Base-by-base conservation (phyloP, 2,329 filamentous ascomycete species). In the Fusarium hainanense region DNA sequence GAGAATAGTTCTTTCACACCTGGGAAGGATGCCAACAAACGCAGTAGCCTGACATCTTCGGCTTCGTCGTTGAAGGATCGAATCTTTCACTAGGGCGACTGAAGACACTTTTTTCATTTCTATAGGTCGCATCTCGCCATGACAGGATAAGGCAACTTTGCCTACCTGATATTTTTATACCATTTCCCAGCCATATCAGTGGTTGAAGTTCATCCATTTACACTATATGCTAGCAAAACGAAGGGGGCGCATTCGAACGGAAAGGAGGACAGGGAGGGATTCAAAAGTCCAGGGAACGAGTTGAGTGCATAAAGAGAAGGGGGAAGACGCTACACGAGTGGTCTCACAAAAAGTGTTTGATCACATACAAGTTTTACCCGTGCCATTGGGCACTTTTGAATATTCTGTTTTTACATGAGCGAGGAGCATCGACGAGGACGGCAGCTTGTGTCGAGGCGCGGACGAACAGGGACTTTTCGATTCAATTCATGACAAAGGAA, bases 1-100 rank as follows among this genome's bases (percentile, higher is more conserved):
- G 75, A 77, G 44, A 76, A 72, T 18, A 66, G 49, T 37, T 58
- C 72, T 13, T 78, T 40, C 27, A 68, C 34, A n/a, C 25, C 58
- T 9, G 52, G 58, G 10, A 75, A 73, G 55, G 73, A 75, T 28
- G 63, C 69, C 14, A 63, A 54, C 28, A 72, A 70, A 61, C 71
- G 73, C 40, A 74, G 58, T 49, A 76, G 72, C 47, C 59, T 71
- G 34, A 63, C 69, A 14, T 74, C 73, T 7, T 70, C 75, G 28
- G 66, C 66, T 18, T 70, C 74, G 27, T 75, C 74, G 11, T 61
- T 76, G 44, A 75, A 73, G 43, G 74, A 76, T 44, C 62, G 58
- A 32, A 66, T 75, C 28, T 76, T 76, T 41, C 66, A 67, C 41
- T 74, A 62, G 57, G 21, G 34, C 32, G 28, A 54, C 16, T 11